phyloP scores from a whole-genome alignment of 192 early-diverging fungal genomes.

The Coemansia sp. region DNA sequence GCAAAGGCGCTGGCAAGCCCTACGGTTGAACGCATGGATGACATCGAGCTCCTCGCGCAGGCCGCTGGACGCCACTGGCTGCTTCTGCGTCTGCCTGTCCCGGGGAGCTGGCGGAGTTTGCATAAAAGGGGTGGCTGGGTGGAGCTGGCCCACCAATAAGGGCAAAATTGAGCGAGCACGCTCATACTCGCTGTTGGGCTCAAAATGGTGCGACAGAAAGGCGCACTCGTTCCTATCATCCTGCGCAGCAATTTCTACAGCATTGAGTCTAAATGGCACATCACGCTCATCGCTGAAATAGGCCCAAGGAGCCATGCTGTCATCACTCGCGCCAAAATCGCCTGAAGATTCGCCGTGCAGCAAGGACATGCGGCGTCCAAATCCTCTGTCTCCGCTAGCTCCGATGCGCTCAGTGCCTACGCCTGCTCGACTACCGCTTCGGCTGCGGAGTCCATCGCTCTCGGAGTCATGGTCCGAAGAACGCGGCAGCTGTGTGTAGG shows the following conservation, averaged over 20 bases:
- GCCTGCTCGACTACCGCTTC: not conserved
- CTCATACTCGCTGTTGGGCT: constrained; percentile 15
- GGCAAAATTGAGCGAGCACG: constrained; percentile 31
- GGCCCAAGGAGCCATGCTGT: constrained; percentile 1
- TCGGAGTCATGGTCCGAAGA: not conserved
- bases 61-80: constrained; percentile 8
- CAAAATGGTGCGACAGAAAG: constrained; percentile 26
- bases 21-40: constrained; percentile 29
- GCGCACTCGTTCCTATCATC: constrained; percentile 50
- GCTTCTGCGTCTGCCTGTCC: constrained; percentile 1
- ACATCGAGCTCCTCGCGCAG: constrained; percentile 28
- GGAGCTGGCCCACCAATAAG: constrained; percentile 27
- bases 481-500: not conserved
- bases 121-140: constrained; percentile 7
- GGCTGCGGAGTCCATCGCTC: not conserved
- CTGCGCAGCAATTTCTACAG: constrained; percentile 47
- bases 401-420: not conserved
- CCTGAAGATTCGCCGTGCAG: not conserved
- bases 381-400: not conserved
- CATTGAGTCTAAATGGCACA: constrained; percentile 41
- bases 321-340: not conserved
- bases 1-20: constrained; percentile 25
- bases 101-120: not conserved
- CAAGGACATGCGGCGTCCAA: not conserved
- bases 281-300: constrained; percentile 34